Evolutionary conservation across 257 asterid genomes (phyloP).

Genomic region (Solanum okadae): DNA sequence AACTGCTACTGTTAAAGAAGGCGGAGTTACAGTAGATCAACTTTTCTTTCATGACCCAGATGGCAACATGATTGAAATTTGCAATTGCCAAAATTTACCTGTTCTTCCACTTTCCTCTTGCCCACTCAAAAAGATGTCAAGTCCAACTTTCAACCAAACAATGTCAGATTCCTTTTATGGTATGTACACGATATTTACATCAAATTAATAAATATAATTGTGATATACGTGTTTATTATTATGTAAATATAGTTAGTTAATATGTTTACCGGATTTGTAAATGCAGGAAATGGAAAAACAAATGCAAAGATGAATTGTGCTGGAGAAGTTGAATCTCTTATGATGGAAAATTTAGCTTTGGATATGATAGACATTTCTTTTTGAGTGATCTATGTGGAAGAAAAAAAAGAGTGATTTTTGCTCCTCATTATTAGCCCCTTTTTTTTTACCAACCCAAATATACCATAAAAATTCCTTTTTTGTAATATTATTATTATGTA

Average conservation of each 20-base stretch:
- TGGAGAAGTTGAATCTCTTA: conserved; percentile 53
- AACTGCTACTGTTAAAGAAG: conserved; percentile 60
- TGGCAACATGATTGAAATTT: conserved; percentile 37
- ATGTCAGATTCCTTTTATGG: conserved; percentile 16
- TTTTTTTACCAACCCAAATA: not conserved
- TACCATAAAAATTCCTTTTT: not conserved
- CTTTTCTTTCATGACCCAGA: conserved; percentile 79
- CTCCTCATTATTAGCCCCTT: not conserved
- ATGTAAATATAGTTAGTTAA: too few species aligned
- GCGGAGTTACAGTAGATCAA: conserved; percentile 74
- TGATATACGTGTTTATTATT: too few species aligned
- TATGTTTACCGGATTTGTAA: not conserved
- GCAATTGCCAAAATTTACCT: conserved; percentile 79
- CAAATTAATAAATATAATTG: not conserved
- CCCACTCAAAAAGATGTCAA: conserved; percentile 26
- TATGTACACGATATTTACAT: not conserved
- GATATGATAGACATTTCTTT: conserved; percentile 57
- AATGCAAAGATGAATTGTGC: conserved; percentile 11
- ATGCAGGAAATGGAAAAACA: not conserved
- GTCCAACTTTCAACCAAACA: conserved; percentile 5
- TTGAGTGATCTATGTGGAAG: not conserved
- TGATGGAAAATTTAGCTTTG: conserved; percentile 63
- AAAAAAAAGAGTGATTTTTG: not conserved
- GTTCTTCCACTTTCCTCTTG: conserved; percentile 65
- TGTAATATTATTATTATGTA: not conserved